phyloP scores from a whole-genome alignment of 164 flowering plant species.

The Liriodendron chinense region DNA sequence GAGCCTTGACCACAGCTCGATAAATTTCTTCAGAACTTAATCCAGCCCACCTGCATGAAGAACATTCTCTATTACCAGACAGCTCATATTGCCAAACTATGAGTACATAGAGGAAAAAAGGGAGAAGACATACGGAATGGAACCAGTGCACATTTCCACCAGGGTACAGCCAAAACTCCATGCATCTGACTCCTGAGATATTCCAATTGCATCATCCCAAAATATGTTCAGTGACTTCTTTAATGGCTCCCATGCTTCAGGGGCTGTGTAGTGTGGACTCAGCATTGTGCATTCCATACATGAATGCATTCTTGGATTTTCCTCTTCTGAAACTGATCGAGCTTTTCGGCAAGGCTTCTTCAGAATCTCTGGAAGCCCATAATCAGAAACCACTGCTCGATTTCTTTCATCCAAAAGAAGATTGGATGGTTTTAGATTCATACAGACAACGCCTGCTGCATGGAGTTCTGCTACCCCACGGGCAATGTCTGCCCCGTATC shows the following conservation, averaged over 20 bases:
- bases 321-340: constrained; percentile 55
- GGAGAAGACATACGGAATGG: constrained; percentile 72
- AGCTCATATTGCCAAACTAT: constrained; percentile 5
- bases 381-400: constrained; percentile 93
- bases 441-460: constrained; percentile 96
- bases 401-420: constrained; percentile 90
- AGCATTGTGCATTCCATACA: constrained; percentile 98
- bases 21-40: constrained; percentile 89
- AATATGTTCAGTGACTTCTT: constrained; percentile 81
- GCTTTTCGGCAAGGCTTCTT: constrained; percentile 90
- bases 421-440: constrained; percentile 95
- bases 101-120: constrained; percentile 10
- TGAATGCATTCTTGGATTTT: constrained; percentile 67
- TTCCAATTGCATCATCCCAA: constrained; percentile 95
- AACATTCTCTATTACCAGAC: constrained; percentile 8
- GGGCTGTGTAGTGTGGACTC: constrained; percentile 91
- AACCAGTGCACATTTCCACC: constrained; percentile 99
- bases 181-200: constrained; percentile 95
- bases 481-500: constrained; percentile 98
- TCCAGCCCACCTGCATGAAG: constrained; percentile 83
- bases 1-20: constrained; percentile 73
- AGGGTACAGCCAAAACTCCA: constrained; percentile 99
- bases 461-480: constrained; percentile 99
- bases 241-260: constrained; percentile 97
- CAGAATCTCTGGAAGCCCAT: constrained; percentile 86